phyloP scores from a whole-genome alignment of 2,329 filamentous ascomycete species.

The Diaporthe ampelina region DNA sequence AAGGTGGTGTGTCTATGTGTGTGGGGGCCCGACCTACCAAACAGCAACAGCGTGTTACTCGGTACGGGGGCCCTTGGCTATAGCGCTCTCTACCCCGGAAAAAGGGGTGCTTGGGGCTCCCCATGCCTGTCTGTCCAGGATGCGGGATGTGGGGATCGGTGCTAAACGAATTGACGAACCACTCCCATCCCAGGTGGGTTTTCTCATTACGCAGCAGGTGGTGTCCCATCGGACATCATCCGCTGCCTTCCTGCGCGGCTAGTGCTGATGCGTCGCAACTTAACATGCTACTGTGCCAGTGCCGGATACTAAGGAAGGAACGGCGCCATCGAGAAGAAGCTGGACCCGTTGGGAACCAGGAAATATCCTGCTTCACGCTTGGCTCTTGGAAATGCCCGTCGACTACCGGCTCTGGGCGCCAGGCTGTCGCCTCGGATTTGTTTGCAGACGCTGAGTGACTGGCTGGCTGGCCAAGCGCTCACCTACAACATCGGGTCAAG shows the following conservation, averaged over 20 bases:
- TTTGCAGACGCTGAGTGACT: neutral
- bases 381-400: slow-evolving; percentile 1
- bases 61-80: neutral
- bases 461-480: neutral
- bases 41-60: neutral
- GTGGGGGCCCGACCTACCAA: neutral
- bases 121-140: neutral
- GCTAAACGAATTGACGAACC: slow-evolving; percentile 17
- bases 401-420: slow-evolving; percentile 4
- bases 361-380: neutral
- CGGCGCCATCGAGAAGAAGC: neutral
- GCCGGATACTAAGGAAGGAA: slow-evolving; percentile 11
- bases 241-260: slow-evolving; percentile 30
- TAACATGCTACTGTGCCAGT: slow-evolving; percentile 14
- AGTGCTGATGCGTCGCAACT: slow-evolving; percentile 29
- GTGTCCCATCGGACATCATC: slow-evolving; percentile 26
- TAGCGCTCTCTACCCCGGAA: slow-evolving; percentile 11
- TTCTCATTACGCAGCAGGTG: slow-evolving; percentile 16
- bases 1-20: neutral
- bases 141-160: slow-evolving; percentile 31
- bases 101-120: slow-evolving; percentile 8
- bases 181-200: neutral
- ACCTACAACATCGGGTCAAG: neutral
- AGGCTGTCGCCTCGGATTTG: neutral
- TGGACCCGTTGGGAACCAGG: slow-evolving; percentile 21